phyloP scores from a whole-genome alignment of 2,329 filamentous ascomycete species.

The Fusarium sambucinum region DNA sequence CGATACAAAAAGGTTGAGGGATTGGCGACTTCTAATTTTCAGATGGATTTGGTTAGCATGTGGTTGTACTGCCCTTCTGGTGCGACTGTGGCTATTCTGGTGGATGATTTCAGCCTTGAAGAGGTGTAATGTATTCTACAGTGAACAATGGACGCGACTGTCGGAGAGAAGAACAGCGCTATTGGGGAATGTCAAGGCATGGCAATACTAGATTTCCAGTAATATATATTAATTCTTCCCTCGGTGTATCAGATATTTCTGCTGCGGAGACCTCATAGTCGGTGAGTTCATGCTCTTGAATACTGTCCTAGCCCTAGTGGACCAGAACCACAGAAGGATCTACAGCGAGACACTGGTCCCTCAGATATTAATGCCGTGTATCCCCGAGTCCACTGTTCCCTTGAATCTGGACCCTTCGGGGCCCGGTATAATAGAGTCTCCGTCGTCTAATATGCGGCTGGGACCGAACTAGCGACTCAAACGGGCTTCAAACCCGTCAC shows the following conservation, averaged over 20 bases:
- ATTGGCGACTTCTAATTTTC: not conserved
- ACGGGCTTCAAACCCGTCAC: not conserved
- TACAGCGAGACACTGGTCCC: not conserved
- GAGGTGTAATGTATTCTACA: not conserved
- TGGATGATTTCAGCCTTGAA: not conserved
- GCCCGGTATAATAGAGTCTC: not conserved
- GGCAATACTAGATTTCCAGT: not conserved
- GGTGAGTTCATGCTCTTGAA: not conserved
- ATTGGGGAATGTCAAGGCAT: too few species aligned
- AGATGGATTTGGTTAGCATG: not conserved
- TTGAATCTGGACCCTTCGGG: not conserved
- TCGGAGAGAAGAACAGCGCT: too few species aligned
- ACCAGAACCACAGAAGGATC: conserved; percentile 7
- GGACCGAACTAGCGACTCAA: conserved; percentile 3
- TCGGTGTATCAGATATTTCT: not conserved
- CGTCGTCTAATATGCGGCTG: not conserved
- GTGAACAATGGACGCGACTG: too few species aligned
- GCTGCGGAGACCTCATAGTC: not conserved
- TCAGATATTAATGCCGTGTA: not conserved
- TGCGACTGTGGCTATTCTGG: not conserved
- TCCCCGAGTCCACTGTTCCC: not conserved
- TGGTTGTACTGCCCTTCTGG: not conserved
- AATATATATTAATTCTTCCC: not conserved
- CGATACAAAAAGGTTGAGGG: not conserved
- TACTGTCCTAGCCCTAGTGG: not conserved